These are phyloP conservation scores for Phylloporus scabripes DNA, from an alignment of 768 basidiomycete species.

Conservation along the genomic window DNA sequence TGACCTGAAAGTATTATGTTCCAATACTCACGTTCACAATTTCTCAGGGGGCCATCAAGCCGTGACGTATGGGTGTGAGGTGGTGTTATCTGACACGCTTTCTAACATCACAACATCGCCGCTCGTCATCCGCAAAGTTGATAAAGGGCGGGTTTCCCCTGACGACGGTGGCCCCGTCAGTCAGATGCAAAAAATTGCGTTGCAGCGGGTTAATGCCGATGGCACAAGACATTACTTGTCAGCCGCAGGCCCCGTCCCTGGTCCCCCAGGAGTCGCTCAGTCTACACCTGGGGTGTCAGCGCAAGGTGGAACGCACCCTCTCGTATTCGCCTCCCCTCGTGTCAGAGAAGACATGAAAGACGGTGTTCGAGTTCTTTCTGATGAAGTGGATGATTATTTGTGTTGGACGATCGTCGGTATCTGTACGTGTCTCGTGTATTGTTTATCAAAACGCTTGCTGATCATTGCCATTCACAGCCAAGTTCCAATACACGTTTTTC, in stretches of 20 bases:
- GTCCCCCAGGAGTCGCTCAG: conserved; percentile 62
- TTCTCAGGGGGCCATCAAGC: conserved; percentile 63
- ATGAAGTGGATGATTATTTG: conserved; percentile 91
- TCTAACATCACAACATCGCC: conserved; percentile 85
- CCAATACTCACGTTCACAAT: conserved; percentile 36
- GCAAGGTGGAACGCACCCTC: conserved; percentile 74
- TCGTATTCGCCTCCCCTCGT: conserved; percentile 74
- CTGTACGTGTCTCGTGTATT: conserved; percentile 48
- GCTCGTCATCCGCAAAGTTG: conserved; percentile 86
- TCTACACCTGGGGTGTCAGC: conserved; percentile 72
- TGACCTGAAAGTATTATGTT: conserved; percentile 39
- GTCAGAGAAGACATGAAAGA: conserved; percentile 81
- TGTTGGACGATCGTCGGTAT: conserved; percentile 97
- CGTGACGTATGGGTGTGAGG: conserved; percentile 88
- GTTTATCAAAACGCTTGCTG: conserved; percentile 9
- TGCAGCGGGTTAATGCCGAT: conserved; percentile 77
- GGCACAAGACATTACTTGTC: conserved; percentile 84
- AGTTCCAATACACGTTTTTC: conserved; percentile 93
- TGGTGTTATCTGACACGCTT: conserved; percentile 77
- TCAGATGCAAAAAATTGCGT: conserved; percentile 94
- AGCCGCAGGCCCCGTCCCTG: conserved; percentile 80
- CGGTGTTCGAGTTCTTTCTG: conserved; percentile 66
- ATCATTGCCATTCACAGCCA: conserved; percentile 46
- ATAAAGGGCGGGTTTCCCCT: conserved; percentile 80
- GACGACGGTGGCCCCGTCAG: conserved; percentile 91